A percentile compares a stretch with the other conserved stretches of the same genome.
phyloP scores from a whole-genome alignment of 169 alveolate species.

The Babesia bovis region DNA sequence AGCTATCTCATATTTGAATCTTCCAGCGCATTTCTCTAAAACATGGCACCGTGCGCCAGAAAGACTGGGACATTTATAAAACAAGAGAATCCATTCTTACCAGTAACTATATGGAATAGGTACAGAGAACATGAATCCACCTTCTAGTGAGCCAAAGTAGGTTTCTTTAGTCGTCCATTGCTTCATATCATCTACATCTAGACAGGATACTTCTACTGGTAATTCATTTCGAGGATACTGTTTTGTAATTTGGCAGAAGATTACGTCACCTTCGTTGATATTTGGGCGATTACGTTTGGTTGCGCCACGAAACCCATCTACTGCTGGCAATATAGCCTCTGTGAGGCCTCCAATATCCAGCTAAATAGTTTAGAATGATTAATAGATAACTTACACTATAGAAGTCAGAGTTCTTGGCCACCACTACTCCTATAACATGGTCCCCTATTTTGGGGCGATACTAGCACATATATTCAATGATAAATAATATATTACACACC shows the following conservation, averaged over 20 bases:
- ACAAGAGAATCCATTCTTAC: not conserved
- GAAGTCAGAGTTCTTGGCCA: constrained; percentile 67
- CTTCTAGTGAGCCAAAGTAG: constrained; percentile 72
- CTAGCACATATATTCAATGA: not conserved
- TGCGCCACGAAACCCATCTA: constrained; percentile 75
- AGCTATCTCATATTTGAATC: constrained; percentile 71
- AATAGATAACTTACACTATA: constrained; percentile 44
- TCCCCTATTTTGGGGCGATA: constrained; percentile 77
- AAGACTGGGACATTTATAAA: constrained; percentile 17
- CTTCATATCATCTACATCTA: constrained; percentile 67
- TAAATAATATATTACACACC: constrained; percentile 1
- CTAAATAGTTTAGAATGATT: not conserved
- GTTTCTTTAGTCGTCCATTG: constrained; percentile 75
- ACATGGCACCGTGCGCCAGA: constrained; percentile 58
- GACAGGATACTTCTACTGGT: constrained; percentile 65
- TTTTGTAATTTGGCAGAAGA: constrained; percentile 66
- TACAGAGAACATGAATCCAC: constrained; percentile 67
- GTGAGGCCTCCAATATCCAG: constrained; percentile 69
- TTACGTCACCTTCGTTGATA: constrained; percentile 60
- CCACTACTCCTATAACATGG: constrained; percentile 73
- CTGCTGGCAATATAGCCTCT: constrained; percentile 67
- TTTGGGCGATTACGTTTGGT: constrained; percentile 73
- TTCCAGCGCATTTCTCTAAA: constrained; percentile 62
- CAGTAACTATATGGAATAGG: constrained; percentile 53
- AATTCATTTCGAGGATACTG: constrained; percentile 49